These are phyloP conservation scores for Pichia ethanolica DNA, from an alignment of 805 yeast genomes.

Conservation along the genomic window DNA sequence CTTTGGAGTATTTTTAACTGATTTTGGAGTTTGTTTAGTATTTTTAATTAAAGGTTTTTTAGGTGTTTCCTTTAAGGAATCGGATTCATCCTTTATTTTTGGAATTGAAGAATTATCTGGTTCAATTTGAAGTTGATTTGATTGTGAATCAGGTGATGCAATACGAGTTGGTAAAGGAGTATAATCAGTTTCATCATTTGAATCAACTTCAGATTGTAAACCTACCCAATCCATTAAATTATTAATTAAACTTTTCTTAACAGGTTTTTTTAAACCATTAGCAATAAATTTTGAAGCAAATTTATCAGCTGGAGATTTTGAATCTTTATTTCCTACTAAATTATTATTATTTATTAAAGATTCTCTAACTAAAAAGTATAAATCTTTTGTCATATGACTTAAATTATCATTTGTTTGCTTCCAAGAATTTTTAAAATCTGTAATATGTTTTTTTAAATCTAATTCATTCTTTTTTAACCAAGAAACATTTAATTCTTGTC, in stretches of 20 bases:
- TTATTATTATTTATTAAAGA: slow-evolving; percentile 32
- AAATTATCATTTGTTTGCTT: slow-evolving; percentile 61
- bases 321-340: slow-evolving; percentile 3
- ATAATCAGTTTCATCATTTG: slow-evolving; percentile 9
- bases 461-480: slow-evolving; percentile 97
- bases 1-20: background rate
- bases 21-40: background rate
- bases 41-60: background rate
- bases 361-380: slow-evolving; percentile 80
- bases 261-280: slow-evolving; percentile 32
- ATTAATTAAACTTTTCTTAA: slow-evolving; percentile 24
- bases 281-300: slow-evolving; percentile 61
- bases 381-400: slow-evolving; percentile 69
- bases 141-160: background rate
- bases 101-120: background rate
- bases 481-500: slow-evolving; percentile 92
- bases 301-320: slow-evolving; percentile 52
- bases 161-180: background rate
- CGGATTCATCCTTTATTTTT: background rate
- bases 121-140: background rate
- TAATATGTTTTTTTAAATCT: slow-evolving; percentile 85
- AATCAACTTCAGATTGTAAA: slow-evolving; percentile 21
- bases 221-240: slow-evolving; percentile 32
- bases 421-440: slow-evolving; percentile 82
- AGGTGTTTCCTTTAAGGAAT: background rate